Base-by-base conservation (phyloP, 805 yeast species). In the Saccharomycopsis lassenensis region DNA sequence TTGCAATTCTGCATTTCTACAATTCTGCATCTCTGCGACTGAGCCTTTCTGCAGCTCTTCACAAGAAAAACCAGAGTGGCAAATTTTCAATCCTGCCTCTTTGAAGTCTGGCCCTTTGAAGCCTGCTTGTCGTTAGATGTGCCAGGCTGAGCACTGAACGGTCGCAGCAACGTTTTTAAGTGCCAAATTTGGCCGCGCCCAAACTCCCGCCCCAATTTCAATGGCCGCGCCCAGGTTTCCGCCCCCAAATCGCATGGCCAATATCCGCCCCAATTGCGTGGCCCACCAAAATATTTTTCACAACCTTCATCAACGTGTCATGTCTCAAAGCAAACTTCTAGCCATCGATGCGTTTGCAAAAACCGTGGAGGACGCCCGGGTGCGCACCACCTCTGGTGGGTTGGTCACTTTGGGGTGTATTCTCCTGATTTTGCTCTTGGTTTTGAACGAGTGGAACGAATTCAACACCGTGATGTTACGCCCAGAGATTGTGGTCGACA, bases 311-410 rank as follows among this genome's bases (percentile, higher is more conserved):
- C n/a, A n/a, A n/a, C 30, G 30, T 17, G 17, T n/a, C 10, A 33
- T 27, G 31, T 26, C 26, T 5, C 27, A 51, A 41, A 41, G 54
- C 51, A 5, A 46, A 49, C 49, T 63, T 24, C 41, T 82, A 33
- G 72, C 77, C 29, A 61, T 82, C 41, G 97, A 87, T 57, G 94
- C 89, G n/a, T 87, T 89, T 54, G 71, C 94, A 20, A 89, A 87
- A 58, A 83, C 96, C 4, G 87, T 84, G 24, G 97, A 89, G 52
- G 98, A 91, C 55, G 93, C 94, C 6, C 71, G 83, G 34, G 73
- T 91, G 43, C 75, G 81, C 44, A 91, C 98, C 3, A 69, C 89
- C 4, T 68, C 89, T 6, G 98, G 98, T 36, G 98, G 95, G 2
- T 49, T 85, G 19, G 82, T 91, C 50, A 85, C 97, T 2, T 50